Evolutionary conservation across 2,329 filamentous ascomycete species (phyloP).

Genomic region (Pseudogymnoascus sp.): DNA sequence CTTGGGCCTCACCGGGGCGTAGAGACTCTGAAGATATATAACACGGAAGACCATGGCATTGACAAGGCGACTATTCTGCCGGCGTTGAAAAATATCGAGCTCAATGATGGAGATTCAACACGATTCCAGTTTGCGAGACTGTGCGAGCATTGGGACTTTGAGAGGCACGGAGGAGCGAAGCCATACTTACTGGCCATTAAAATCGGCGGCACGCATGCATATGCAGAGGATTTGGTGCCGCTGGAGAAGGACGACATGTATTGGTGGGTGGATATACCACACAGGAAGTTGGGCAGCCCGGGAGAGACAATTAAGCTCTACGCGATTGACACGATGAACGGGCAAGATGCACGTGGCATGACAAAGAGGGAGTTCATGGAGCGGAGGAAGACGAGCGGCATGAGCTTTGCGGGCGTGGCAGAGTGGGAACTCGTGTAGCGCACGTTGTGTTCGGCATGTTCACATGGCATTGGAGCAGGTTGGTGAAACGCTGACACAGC

Average conservation of each 20-base stretch:
- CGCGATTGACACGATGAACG: conserved; percentile 43
- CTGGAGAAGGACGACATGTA: conserved; percentile 70
- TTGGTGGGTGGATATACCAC: conserved; percentile 72
- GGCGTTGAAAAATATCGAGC: conserved; percentile 46
- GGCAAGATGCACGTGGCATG: conserved; percentile 26
- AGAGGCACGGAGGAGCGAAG: conserved; percentile 55
- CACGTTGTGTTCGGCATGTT: background rate
- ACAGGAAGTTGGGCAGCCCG: conserved; percentile 54
- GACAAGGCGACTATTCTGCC: conserved; percentile 54
- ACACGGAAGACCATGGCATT: conserved; percentile 42
- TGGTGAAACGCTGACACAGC: conserved; percentile 5
- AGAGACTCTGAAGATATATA: conserved; percentile 38
- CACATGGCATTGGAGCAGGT: background rate
- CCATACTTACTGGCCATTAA: conserved; percentile 62
- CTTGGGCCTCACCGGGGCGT: conserved; percentile 47
- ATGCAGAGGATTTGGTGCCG: conserved; percentile 56
- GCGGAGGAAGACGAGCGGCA: conserved; percentile 24
- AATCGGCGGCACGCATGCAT: conserved; percentile 49
- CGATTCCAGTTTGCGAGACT: conserved; percentile 73
- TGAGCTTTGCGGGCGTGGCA: conserved; percentile 24
- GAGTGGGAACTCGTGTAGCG: conserved; percentile 24
- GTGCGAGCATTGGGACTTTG: conserved; percentile 77
- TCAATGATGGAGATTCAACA: conserved; percentile 43
- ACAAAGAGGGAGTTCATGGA: conserved; percentile 21
- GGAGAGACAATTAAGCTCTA: conserved; percentile 61